These are phyloP conservation scores for Lichina pygmaea DNA, from an alignment of 495 filamentous ascomycete species.

Conservation along the genomic window DNA sequence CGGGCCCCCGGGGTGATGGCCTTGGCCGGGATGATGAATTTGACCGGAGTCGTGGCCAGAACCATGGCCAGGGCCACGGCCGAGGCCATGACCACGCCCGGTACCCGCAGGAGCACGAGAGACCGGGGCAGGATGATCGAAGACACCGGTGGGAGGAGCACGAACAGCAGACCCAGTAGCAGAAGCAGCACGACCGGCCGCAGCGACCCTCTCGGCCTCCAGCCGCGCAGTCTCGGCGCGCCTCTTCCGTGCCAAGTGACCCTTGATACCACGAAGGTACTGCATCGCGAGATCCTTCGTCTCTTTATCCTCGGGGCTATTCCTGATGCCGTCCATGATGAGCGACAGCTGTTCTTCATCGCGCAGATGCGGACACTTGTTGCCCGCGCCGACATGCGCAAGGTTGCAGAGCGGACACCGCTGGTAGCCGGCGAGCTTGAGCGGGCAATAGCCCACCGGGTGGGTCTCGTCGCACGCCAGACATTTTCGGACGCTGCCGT, in stretches of 20 bases:
- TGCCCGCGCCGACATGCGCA: conserved; percentile 28
- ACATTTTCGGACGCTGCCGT: conserved; percentile 12
- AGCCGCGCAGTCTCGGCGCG: background rate
- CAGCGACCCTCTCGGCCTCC: background rate
- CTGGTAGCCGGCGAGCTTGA: conserved; percentile 33
- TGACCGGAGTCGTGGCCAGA: too few species aligned
- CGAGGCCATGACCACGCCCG: too few species aligned
- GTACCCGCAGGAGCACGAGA: too few species aligned
- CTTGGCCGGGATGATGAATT: too few species aligned
- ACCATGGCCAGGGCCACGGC: too few species aligned
- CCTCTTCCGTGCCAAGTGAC: conserved; percentile 10
- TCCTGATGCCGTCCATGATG: conserved; percentile 32
- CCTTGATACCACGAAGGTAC: conserved; percentile 28
- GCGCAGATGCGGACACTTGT: conserved; percentile 28
- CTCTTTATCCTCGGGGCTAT: conserved; percentile 24
- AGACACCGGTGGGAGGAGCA: too few species aligned
- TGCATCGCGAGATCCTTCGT: conserved; percentile 23
- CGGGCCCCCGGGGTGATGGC: too few species aligned
- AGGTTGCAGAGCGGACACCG: conserved; percentile 38
- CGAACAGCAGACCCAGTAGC: too few species aligned
- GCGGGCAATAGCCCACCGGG: conserved; percentile 25
- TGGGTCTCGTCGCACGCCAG: conserved; percentile 26
- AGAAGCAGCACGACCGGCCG: too few species aligned
- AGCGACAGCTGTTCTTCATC: conserved; percentile 25
- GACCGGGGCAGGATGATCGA: too few species aligned